Conservation (phyloP, 2,329 filamentous ascomycete species). For the Daldinia eschscholtzii region DNA sequence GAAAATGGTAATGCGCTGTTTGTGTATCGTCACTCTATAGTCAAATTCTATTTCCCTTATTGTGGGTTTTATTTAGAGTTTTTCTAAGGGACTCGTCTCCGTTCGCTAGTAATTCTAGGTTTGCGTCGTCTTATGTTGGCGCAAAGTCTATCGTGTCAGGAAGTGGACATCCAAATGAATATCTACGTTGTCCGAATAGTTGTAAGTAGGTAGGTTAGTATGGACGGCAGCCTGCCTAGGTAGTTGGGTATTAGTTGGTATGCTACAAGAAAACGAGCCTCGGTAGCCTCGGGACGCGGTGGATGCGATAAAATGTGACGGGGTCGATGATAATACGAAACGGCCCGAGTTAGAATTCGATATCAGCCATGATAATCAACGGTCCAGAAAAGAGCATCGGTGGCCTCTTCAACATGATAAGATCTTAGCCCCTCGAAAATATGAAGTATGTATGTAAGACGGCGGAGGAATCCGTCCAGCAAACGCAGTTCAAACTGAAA, state of each 20-base stretch:
- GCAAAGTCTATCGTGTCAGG: slow-evolving; percentile 26
- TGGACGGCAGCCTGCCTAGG: not conserved
- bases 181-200: not conserved
- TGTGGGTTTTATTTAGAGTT: slow-evolving; percentile 35
- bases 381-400: slow-evolving; percentile 15
- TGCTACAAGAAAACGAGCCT: slow-evolving; percentile 24
- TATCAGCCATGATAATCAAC: slow-evolving; percentile 13
- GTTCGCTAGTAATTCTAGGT: slow-evolving; percentile 23
- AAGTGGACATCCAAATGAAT: slow-evolving; percentile 8
- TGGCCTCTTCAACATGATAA: slow-evolving; percentile 12
- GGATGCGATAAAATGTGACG: slow-evolving; percentile 15
- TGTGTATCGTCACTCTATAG: slow-evolving; percentile 22
- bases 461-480: slow-evolving; percentile 10
- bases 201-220: not conserved
- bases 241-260: not conserved
- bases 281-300: slow-evolving; percentile 37
- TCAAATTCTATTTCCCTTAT: slow-evolving; percentile 33
- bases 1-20: slow-evolving; percentile 20
- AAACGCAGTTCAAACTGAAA: slow-evolving; percentile 2
- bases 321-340: slow-evolving; percentile 9
- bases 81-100: slow-evolving; percentile 17
- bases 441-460: slow-evolving; percentile 13
- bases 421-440: slow-evolving; percentile 1
- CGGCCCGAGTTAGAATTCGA: slow-evolving; percentile 21
- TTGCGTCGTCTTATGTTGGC: slow-evolving; percentile 22